A percentile compares a stretch with the other conserved stretches of the same genome.
These are phyloP conservation scores for Penicillium verhagenii DNA, from an alignment of 495 filamentous ascomycete genomes.

Conservation along the genomic window DNA sequence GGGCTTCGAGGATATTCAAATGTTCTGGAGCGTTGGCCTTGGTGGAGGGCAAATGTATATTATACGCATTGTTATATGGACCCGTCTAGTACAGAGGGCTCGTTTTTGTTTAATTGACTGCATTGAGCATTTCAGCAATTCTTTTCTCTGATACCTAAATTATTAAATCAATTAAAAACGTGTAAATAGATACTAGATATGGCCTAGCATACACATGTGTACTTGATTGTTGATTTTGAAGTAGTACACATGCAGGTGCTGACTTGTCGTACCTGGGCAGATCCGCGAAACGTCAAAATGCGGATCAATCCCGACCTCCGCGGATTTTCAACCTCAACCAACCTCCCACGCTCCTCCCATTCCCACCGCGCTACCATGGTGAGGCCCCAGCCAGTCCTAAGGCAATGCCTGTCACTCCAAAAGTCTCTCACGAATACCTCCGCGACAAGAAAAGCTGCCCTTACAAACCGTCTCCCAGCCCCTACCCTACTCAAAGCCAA, in stretches of 20 bases:
- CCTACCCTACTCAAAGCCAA: slow-evolving; percentile 3
- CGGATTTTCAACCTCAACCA: slow-evolving; percentile 4
- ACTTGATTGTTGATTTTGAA: no score
- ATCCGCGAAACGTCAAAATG: background rate
- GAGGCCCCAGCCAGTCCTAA: slow-evolving; percentile 4
- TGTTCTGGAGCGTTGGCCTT: slow-evolving; percentile 31
- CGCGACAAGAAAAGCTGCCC: background rate
- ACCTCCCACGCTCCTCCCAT: background rate
- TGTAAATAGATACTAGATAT: background rate
- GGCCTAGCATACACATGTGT: background rate
- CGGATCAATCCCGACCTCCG: background rate
- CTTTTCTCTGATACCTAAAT: no score
- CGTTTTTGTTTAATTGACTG: slow-evolving; percentile 32
- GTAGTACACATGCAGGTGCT: no score
- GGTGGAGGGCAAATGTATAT: slow-evolving; percentile 45
- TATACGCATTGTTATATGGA: slow-evolving; percentile 42
- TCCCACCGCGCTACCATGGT: slow-evolving; percentile 11
- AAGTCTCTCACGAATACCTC: slow-evolving; percentile 4
- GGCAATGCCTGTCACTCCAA: slow-evolving; percentile 14
- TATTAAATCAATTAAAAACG: no score
- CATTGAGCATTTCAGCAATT: slow-evolving; percentile 25
- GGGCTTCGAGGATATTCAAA: slow-evolving; percentile 14
- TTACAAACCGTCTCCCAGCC: background rate
- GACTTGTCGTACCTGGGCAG: no score
- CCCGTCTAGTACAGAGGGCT: slow-evolving; percentile 34